A percentile compares a stretch with the other conserved stretches of the same genome.
Evolutionary conservation across 2,329 filamentous ascomycete genomes (phyloP).

Genomic region (Clonostachys rosea): DNA sequence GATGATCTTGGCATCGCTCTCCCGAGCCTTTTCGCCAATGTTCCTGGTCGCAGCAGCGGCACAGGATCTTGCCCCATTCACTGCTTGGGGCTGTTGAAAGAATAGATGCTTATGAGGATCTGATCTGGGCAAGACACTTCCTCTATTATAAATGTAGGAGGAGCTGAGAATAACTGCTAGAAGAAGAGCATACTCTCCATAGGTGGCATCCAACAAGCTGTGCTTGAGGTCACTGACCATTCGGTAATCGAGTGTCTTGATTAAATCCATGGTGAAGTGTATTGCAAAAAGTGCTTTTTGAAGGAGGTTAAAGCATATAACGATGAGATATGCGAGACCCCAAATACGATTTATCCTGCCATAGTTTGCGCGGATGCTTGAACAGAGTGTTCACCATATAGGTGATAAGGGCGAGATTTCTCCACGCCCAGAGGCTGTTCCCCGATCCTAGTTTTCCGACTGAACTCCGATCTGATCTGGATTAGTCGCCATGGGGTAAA

Average conservation of each 20-base stretch:
- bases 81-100: neutral
- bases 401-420: neutral
- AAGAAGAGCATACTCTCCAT: neutral
- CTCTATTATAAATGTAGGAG: neutral
- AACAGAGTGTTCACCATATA: neutral
- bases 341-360: neutral
- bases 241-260: neutral
- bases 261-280: neutral
- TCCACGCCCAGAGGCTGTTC: no score
- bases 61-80: neutral
- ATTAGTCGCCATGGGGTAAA: no score
- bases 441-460: no score
- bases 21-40: neutral
- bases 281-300: no score
- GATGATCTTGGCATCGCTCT: neutral
- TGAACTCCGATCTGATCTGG: no score
- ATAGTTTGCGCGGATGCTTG: neutral
- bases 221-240: neutral
- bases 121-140: neutral
- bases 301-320: neutral
- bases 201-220: neutral
- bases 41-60: neutral
- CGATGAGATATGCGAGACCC: neutral
- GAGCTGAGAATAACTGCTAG: neutral
- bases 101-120: neutral